Conservation (phyloP, 768 basidiomycete genomes). For the Amanita inopinata region DNA sequence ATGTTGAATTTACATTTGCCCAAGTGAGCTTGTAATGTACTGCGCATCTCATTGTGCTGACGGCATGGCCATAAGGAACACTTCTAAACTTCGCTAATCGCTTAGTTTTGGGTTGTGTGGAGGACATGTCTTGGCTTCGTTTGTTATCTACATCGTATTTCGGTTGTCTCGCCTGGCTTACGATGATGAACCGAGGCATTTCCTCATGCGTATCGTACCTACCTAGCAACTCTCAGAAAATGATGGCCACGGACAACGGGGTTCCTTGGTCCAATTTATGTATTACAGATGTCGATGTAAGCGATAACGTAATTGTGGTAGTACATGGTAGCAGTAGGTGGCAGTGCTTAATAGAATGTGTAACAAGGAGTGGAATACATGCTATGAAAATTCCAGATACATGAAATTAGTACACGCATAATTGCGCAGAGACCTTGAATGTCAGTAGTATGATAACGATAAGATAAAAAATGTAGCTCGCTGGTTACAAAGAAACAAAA, state of each 20-base stretch:
- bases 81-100: slow-evolving; percentile 32
- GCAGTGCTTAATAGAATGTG: slow-evolving; percentile 5
- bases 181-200: too few relatives aligned
- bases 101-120: too few relatives aligned
- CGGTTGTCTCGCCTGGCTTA: too few relatives aligned
- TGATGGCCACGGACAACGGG: too few relatives aligned
- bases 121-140: too few relatives aligned
- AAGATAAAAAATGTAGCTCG: neutral
- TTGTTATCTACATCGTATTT: too few relatives aligned
- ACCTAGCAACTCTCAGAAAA: neutral
- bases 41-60: slow-evolving; percentile 8
- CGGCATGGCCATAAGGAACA: slow-evolving; percentile 36
- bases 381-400: too few relatives aligned
- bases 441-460: too few relatives aligned
- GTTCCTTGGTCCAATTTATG: neutral
- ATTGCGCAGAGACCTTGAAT: too few relatives aligned
- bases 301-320: neutral
- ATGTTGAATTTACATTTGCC: slow-evolving; percentile 70
- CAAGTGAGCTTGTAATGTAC: slow-evolving; percentile 38
- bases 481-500: neutral
- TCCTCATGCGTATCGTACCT: neutral
- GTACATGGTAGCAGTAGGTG: neutral
- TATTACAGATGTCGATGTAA: neutral
- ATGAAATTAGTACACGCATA: too few relatives aligned
- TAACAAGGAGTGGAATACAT: too few relatives aligned